Evolutionary conservation across 495 filamentous ascomycete genomes (phyloP).

Genomic region (Bacidia rubella): DNA sequence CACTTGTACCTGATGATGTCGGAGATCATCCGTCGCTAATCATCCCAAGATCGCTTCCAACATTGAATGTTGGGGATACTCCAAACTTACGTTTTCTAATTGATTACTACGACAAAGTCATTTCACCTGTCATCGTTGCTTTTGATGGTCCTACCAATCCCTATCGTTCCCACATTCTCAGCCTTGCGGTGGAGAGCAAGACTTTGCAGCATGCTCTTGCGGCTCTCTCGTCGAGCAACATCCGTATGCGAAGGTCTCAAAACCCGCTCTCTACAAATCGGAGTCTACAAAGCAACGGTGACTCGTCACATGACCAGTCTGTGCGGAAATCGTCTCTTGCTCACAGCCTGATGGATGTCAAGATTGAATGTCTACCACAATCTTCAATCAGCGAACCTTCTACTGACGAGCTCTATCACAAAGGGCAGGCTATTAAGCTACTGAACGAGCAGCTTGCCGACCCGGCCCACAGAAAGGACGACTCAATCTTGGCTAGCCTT

Average conservation of each 20-base stretch:
- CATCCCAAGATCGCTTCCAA: conserved; percentile 32
- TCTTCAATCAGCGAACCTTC: conserved; percentile 17
- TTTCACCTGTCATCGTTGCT: conserved; percentile 81
- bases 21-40: conserved; percentile 25
- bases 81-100: conserved; percentile 46
- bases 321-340: conserved; percentile 37
- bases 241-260: conserved; percentile 37
- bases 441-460: conserved; percentile 75
- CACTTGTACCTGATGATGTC: conserved; percentile 17
- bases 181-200: conserved; percentile 61
- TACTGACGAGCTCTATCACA: conserved; percentile 71
- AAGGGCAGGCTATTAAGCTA: conserved; percentile 64
- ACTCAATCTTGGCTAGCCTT: conserved; percentile 79
- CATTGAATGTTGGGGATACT: conserved; percentile 36
- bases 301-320: conserved; percentile 17
- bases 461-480: conserved; percentile 56
- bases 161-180: conserved; percentile 72
- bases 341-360: conserved; percentile 22
- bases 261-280: conserved; percentile 31
- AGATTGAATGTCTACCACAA: conserved; percentile 12
- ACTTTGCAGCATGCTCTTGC: conserved; percentile 87
- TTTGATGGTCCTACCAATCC: conserved; percentile 80
- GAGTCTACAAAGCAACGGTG: conserved; percentile 14
- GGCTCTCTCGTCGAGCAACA: conserved; percentile 74
- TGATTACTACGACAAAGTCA: conserved; percentile 64